A percentile compares a stretch with the other conserved stretches of the same genome.
Evolutionary conservation across 345 rosid genomes (phyloP).

Genomic region (Eutrema heterophyllum): DNA sequence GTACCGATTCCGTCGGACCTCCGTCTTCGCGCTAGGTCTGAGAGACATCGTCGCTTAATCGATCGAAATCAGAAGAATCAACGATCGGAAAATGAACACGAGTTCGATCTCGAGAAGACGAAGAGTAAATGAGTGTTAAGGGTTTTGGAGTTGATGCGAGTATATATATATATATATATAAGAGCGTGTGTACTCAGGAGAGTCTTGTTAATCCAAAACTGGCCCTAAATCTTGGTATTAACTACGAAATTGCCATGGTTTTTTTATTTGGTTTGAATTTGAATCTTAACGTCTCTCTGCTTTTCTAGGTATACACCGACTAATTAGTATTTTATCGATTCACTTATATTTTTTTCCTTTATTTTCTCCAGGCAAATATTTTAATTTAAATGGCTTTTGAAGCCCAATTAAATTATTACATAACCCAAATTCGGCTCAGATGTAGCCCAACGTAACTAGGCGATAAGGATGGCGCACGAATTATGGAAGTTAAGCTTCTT

Average conservation of each 20-base stretch:
- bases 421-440: neutral
- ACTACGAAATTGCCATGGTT: neutral
- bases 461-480: too few relatives aligned
- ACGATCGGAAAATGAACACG: neutral
- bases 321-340: constrained; percentile 14
- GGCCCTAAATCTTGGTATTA: neutral
- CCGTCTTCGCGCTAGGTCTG: constrained; percentile 66
- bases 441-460: too few relatives aligned
- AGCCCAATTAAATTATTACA: neutral
- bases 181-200: constrained; percentile 13
- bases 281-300: constrained; percentile 28
- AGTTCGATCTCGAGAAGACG: neutral
- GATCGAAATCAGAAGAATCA: constrained; percentile 10
- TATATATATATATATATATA: neutral
- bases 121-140: neutral
- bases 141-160: constrained; percentile 12
- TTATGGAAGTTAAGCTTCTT: too few relatives aligned
- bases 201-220: neutral
- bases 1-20: constrained; percentile 60
- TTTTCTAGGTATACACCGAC: constrained; percentile 6
- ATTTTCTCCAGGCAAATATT: neutral
- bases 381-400: neutral
- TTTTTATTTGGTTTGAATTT: constrained; percentile 14
- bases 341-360: neutral
- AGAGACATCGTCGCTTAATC: constrained; percentile 46